These are phyloP conservation scores for Marasmius fiardii DNA, from an alignment of 1,284 basidiomycete genomes.

Conservation along the genomic window DNA sequence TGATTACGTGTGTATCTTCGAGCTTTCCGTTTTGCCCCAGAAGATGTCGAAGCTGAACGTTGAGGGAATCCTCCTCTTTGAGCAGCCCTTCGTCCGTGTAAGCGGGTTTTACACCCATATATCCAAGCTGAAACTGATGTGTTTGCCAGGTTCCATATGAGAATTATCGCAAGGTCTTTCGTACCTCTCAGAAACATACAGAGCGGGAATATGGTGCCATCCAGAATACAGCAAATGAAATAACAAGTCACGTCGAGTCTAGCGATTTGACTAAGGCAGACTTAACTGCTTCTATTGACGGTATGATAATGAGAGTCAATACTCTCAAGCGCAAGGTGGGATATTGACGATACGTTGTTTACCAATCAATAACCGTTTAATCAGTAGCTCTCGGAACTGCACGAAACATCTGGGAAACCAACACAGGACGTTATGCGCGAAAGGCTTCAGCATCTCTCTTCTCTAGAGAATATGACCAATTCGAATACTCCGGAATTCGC, in stretches of 20 bases:
- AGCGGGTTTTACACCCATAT: conserved; percentile 20
- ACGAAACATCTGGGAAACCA: conserved; percentile 59
- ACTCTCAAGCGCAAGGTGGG: conserved; percentile 78
- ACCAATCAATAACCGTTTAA: conserved; percentile 10
- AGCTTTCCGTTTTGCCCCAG: background rate
- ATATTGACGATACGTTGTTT: conserved; percentile 2
- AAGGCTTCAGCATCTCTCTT: conserved; percentile 65
- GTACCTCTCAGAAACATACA: conserved; percentile 73
- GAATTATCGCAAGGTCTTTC: conserved; percentile 81
- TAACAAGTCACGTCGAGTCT: conserved; percentile 41
- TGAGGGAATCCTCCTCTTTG: conserved; percentile 83
- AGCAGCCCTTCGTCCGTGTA: conserved; percentile 83
- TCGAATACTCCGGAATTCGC: conserved; percentile 57
- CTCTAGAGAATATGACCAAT: conserved; percentile 53
- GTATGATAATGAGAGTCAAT: conserved; percentile 73
- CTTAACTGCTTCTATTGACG: conserved; percentile 62
- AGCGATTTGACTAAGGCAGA: conserved; percentile 44
- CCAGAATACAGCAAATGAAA: conserved; percentile 52
- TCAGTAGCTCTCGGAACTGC: conserved; percentile 64
- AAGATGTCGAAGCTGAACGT: conserved; percentile 55
- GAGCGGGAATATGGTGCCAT: conserved; percentile 73
- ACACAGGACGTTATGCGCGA: conserved; percentile 71
- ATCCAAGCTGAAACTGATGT: conserved; percentile 17
- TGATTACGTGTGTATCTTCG: background rate
- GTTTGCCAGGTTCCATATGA: conserved; percentile 75